Conservation (phyloP, 2,329 filamentous ascomycete species). For the Purpureocillium lavendulum region DNA sequence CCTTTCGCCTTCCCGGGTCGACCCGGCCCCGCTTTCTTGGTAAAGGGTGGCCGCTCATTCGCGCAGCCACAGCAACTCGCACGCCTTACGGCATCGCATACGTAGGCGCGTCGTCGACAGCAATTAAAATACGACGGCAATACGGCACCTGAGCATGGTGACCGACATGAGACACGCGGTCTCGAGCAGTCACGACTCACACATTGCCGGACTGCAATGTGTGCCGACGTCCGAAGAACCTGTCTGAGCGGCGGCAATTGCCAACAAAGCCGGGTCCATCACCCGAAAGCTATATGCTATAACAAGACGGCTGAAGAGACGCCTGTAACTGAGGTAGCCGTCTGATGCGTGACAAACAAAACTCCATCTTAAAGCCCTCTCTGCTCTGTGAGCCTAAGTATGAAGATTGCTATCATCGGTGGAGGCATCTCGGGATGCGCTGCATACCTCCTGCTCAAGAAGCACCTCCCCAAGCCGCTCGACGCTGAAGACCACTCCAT, state of each 20-base stretch:
- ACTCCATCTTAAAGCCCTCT: too few species aligned
- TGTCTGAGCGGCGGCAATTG: not conserved
- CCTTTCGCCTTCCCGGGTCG: not conserved
- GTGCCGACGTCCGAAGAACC: not conserved
- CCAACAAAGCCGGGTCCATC: not conserved
- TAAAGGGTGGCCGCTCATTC: not conserved
- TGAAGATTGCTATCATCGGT: constrained; percentile 16
- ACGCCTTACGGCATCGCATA: not conserved
- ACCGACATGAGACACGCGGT: too few species aligned
- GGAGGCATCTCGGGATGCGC: constrained; percentile 16
- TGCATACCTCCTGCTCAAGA: constrained; percentile 14
- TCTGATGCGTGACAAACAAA: too few species aligned
- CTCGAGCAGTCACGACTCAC: too few species aligned
- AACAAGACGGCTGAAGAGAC: too few species aligned
- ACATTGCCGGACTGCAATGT: not conserved
- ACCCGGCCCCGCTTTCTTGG: constrained; percentile 1
- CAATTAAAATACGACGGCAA: too few species aligned
- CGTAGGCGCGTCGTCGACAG: not conserved
- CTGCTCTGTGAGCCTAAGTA: constrained; percentile 4
- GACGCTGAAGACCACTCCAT: constrained; percentile 8
- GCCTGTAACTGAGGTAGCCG: too few species aligned
- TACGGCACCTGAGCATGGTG: too few species aligned
- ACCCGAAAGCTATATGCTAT: too few species aligned
- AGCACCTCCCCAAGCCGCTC: constrained; percentile 9
- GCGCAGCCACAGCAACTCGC: not conserved